Conservation (phyloP, 345 rosid genomes). For the Reutealis trisperma region DNA sequence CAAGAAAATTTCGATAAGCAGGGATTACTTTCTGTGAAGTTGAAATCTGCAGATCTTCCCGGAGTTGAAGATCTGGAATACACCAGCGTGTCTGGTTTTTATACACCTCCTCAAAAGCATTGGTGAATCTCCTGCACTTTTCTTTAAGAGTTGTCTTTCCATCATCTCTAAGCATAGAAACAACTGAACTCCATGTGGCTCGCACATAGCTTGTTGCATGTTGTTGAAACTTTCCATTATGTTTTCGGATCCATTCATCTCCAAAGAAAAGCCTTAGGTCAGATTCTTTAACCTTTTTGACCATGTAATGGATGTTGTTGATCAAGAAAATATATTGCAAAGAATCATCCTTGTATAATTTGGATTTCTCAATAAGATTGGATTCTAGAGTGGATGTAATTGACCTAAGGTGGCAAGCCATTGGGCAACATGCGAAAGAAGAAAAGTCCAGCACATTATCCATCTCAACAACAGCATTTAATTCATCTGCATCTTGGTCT, state of each 20-base stretch:
- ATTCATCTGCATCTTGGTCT: constrained; percentile 37
- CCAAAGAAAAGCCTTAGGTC: constrained; percentile 67
- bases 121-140: constrained; percentile 57
- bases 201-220: constrained; percentile 62
- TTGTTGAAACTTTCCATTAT: constrained; percentile 56
- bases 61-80: constrained; percentile 61
- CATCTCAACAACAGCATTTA: constrained; percentile 28
- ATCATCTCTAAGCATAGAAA: constrained; percentile 48
- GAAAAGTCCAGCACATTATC: constrained; percentile 36
- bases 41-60: constrained; percentile 65
- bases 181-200: constrained; percentile 64
- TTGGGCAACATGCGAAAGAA: constrained; percentile 47
- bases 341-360: constrained; percentile 51
- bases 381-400: constrained; percentile 49
- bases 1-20: constrained; percentile 67
- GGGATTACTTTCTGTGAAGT: constrained; percentile 65
- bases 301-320: constrained; percentile 78
- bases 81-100: constrained; percentile 62
- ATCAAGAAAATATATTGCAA: constrained; percentile 56
- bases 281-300: constrained; percentile 66
- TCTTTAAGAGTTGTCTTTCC: constrained; percentile 42
- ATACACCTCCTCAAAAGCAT: constrained; percentile 68
- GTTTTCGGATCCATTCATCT: constrained; percentile 82
- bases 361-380: constrained; percentile 54
- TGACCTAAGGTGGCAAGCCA: constrained; percentile 54